Conservation (phyloP, 2,329 filamentous ascomycete genomes). For the Akanthomyces uredinophilus region DNA sequence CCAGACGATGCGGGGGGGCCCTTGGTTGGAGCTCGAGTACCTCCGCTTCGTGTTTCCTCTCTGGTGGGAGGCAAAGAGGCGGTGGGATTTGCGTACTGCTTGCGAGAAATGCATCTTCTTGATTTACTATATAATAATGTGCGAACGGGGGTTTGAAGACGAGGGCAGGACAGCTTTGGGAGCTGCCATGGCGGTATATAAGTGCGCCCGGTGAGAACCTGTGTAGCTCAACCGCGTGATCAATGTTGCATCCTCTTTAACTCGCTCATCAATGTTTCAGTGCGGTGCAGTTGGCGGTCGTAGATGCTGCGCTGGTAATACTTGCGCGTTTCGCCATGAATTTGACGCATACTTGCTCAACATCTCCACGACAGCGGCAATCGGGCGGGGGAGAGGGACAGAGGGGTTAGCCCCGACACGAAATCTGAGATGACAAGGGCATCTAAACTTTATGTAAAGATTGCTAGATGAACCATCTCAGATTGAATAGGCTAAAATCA, state of each 20-base stretch:
- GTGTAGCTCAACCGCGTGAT: not conserved
- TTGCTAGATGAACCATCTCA: not conserved
- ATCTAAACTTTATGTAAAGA: not conserved
- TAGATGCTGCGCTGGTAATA: not conserved
- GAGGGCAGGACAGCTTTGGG: not conserved
- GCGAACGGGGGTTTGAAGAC: no score
- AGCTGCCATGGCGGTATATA: not conserved
- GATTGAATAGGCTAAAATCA: not conserved
- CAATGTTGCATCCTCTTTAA: not conserved
- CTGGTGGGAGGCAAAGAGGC: not conserved
- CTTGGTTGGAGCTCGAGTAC: not conserved
- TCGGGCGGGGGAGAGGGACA: not conserved
- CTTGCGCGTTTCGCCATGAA: conserved; percentile 9
- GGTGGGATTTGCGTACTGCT: not conserved
- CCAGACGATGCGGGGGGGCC: conserved; percentile 10
- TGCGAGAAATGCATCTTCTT: not conserved
- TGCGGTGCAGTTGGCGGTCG: not conserved
- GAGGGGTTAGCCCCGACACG: not conserved
- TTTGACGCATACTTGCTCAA: conserved; percentile 12
- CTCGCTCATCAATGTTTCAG: not conserved
- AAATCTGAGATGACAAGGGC: not conserved
- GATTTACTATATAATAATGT: no score
- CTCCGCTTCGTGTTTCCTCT: not conserved
- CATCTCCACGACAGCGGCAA: not conserved
- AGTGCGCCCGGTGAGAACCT: not conserved